Conservation (phyloP, 1,284 basidiomycete genomes). For the Trichosporon coremiiforme region DNA sequence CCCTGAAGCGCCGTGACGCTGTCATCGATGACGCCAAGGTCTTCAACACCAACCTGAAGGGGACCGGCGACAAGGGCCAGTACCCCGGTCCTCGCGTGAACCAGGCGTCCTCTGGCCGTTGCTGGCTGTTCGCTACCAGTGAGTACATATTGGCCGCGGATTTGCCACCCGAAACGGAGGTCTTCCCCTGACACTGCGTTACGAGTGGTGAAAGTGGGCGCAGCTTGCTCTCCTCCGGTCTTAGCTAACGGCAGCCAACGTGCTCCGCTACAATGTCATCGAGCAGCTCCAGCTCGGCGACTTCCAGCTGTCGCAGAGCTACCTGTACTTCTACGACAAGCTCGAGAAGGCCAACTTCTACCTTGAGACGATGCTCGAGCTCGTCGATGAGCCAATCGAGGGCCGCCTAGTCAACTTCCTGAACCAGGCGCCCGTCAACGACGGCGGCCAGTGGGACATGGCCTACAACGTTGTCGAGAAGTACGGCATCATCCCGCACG, state of each 20-base stretch:
- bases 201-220: background rate
- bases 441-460: constrained; percentile 97
- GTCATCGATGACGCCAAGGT: constrained; percentile 71
- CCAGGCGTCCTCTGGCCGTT: constrained; percentile 82
- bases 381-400: constrained; percentile 76
- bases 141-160: constrained; percentile 31
- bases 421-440: constrained; percentile 74
- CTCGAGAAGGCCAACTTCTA: constrained; percentile 94
- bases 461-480: constrained; percentile 75
- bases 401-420: constrained; percentile 79
- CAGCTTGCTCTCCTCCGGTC: too few relatives aligned
- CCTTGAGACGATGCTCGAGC: constrained; percentile 79
- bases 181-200: background rate
- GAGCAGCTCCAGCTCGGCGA: constrained; percentile 80
- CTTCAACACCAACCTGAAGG: constrained; percentile 75
- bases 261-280: constrained; percentile 79
- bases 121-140: constrained; percentile 91
- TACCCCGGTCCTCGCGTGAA: constrained; percentile 75
- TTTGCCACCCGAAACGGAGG: background rate
- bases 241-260: constrained; percentile 60
- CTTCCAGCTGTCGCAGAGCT: constrained; percentile 84
- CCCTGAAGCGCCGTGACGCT: constrained; percentile 69
- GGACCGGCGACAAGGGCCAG: constrained; percentile 49
- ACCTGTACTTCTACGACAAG: constrained; percentile 93
- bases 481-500: constrained; percentile 81